Conservation (phyloP, 345 rosid species). For the Brassica rapa region DNA sequence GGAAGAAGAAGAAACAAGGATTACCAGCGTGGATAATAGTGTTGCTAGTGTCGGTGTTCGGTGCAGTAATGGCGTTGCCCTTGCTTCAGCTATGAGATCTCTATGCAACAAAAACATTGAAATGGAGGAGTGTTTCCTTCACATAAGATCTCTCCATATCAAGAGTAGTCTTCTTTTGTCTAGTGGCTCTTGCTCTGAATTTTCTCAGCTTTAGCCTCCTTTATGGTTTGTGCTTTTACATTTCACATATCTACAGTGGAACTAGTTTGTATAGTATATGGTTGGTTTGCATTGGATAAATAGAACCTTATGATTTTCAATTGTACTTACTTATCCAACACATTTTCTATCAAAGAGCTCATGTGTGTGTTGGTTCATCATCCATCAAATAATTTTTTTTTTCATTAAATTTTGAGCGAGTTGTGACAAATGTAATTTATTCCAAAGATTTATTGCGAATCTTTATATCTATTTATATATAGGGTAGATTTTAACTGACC, state of each 20-base stretch:
- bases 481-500: too few relatives aligned
- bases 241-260: too few relatives aligned
- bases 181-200: conserved; percentile 19
- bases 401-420: too few relatives aligned
- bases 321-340: not conserved
- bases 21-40: conserved; percentile 88
- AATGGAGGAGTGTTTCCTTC: not conserved
- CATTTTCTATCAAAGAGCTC: too few relatives aligned
- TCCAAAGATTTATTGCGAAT: too few relatives aligned
- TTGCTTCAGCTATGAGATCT: conserved; percentile 80
- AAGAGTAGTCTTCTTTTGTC: conserved; percentile 29
- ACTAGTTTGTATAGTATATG: conserved; percentile 32
- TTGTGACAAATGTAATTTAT: too few relatives aligned
- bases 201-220: not conserved
- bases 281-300: conserved; percentile 26
- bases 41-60: conserved; percentile 80
- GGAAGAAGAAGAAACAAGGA: conserved; percentile 58
- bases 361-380: not conserved
- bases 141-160: not conserved
- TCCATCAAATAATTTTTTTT: not conserved
- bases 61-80: conserved; percentile 95
- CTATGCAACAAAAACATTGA: conserved; percentile 19
- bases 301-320: not conserved
- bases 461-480: too few relatives aligned
- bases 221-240: conserved; percentile 24